Evolutionary conservation across 2,329 filamentous ascomycete genomes (phyloP), one percentile per base, ranked within the genome.

Genomic region (Fusarium nematophilum): DNA sequence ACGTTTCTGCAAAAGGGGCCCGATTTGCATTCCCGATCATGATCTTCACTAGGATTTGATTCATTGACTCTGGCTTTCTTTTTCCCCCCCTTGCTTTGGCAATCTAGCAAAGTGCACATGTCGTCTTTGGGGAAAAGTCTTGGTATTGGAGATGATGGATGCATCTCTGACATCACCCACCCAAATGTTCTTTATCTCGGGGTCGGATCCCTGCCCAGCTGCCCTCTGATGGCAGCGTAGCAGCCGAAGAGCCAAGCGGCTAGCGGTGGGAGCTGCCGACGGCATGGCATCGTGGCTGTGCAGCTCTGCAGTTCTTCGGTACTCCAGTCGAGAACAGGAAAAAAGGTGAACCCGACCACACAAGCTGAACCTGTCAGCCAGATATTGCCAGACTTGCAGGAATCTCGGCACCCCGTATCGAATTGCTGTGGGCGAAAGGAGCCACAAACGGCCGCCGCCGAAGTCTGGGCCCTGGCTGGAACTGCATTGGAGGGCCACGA

Each of bases 111-210:
- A n/a, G n/a, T n/a, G n/a, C n/a, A n/a, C n/a, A n/a, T n/a, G n/a
- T n/a, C n/a, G n/a, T 23, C 25, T 15, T n/a, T 39, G 31, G 25
- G 18, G 21, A 18, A 18, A 10, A 37, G 15, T 11, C 26, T 49
- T 49, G 50, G 25, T 55, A 30, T 34, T 45, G 52, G 31, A 29
- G 9, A 14, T 31, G 21, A 62, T 36, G 33, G 23, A 40, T 40
- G 50, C 38, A 53, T 40, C 42, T 59, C 60, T 64, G 60, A 64
- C 60, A 64, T 62, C 60, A 64, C 60, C 40, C 30, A 26, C 30
- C 7, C 29, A 18, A 29, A 44, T 34, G 25, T 10, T 4, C 36
- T 11, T 5, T 30, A 39, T 40, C 25, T 25, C 23, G 10, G 14
- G n/a, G n/a, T 18, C 27, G 17, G 9, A 64, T 58, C 60, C 56